Evolutionary conservation across 1,284 basidiomycete species (phyloP).

Genomic region (Spongiforma sp.): DNA sequence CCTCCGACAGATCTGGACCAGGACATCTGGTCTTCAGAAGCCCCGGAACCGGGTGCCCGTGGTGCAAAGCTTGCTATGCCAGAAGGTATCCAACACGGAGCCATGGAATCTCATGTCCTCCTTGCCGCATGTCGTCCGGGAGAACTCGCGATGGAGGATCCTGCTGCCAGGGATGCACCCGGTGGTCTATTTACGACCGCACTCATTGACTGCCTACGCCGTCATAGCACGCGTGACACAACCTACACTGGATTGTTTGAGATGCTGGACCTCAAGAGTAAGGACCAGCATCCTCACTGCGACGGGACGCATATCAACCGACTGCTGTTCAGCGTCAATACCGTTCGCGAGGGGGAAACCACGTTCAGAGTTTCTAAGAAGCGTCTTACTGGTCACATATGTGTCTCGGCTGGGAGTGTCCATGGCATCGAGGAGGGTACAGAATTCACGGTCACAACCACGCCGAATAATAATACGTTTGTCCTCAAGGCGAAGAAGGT

Average conservation of each 20-base stretch:
- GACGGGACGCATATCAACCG: slow-evolving; percentile 24
- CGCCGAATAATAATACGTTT: background rate
- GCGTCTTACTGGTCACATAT: no score
- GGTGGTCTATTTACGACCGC: slow-evolving; percentile 30
- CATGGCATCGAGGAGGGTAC: slow-evolving; percentile 24
- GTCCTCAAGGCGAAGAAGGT: slow-evolving; percentile 19
- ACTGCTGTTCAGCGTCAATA: slow-evolving; percentile 30
- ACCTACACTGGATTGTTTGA: slow-evolving; percentile 21
- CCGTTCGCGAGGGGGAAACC: slow-evolving; percentile 13
- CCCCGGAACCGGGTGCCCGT: slow-evolving; percentile 11
- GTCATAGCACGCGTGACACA: slow-evolving; percentile 17
- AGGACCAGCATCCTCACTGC: slow-evolving; percentile 26
- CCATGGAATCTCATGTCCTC: slow-evolving; percentile 27
- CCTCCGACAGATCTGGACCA: slow-evolving; percentile 22
- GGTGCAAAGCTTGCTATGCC: slow-evolving; percentile 11
- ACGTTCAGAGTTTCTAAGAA: slow-evolving; percentile 22
- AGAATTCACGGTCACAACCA: slow-evolving; percentile 12
- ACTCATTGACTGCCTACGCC: slow-evolving; percentile 23
- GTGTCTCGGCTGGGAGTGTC: slow-evolving; percentile 27
- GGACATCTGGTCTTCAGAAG: slow-evolving; percentile 15
- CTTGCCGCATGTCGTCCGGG: slow-evolving; percentile 29
- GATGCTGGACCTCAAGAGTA: slow-evolving; percentile 13
- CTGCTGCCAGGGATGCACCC: slow-evolving; percentile 6
- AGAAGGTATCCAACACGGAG: slow-evolving; percentile 20
- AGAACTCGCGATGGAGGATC: slow-evolving; percentile 19